These are phyloP conservation scores for Tricharina praecox DNA, from an alignment of 495 filamentous ascomycete genomes.

Conservation along the genomic window DNA sequence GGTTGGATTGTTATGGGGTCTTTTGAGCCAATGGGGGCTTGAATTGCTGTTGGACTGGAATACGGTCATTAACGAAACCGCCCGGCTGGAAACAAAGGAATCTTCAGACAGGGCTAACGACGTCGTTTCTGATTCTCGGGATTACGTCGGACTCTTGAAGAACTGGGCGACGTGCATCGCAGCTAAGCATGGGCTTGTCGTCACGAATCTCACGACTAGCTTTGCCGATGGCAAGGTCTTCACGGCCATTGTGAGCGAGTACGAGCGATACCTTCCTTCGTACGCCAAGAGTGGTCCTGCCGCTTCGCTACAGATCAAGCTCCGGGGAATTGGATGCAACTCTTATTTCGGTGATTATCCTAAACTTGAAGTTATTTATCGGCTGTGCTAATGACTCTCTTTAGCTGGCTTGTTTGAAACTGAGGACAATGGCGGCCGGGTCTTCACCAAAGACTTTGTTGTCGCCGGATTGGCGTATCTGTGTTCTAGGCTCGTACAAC, in stretches of 20 bases:
- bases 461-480: slow-evolving; percentile 43
- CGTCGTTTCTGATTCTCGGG: slow-evolving; percentile 12
- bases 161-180: slow-evolving; percentile 40
- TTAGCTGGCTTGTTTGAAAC: slow-evolving; percentile 21
- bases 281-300: slow-evolving; percentile 10
- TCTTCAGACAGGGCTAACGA: slow-evolving; percentile 9
- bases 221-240: slow-evolving; percentile 44
- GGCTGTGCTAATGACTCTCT: too few species aligned
- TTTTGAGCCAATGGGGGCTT: slow-evolving; percentile 43
- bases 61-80: slow-evolving; percentile 37
- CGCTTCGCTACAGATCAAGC: slow-evolving; percentile 20
- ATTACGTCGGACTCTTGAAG: slow-evolving; percentile 34
- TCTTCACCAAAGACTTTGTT: slow-evolving; percentile 37
- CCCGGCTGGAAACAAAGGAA: slow-evolving; percentile 25
- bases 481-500: slow-evolving; percentile 42
- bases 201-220: slow-evolving; percentile 42
- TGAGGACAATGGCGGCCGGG: slow-evolving; percentile 16
- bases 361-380: too few species aligned
- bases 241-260: slow-evolving; percentile 42
- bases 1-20: slow-evolving; percentile 42
- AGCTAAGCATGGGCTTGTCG: slow-evolving; percentile 30
- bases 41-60: slow-evolving; percentile 38
- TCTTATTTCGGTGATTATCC: slow-evolving; percentile 31
- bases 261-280: slow-evolving; percentile 31
- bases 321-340: slow-evolving; percentile 28